These are phyloP conservation scores for Geosmithia putterillii DNA, from an alignment of 2,329 filamentous ascomycete species.

Conservation along the genomic window DNA sequence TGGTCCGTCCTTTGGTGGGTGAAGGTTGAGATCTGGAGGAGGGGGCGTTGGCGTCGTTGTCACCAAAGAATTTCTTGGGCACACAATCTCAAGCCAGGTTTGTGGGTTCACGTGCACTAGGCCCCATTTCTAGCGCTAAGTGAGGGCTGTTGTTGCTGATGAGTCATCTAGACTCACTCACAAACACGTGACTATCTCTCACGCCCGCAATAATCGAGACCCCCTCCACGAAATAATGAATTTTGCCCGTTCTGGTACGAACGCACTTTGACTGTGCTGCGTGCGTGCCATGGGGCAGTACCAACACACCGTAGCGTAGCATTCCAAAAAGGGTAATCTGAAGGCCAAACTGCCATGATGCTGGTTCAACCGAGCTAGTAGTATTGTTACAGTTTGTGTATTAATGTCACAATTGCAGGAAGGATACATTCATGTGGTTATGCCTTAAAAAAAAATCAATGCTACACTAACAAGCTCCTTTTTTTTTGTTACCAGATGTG, in stretches of 20 bases:
- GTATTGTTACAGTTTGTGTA: not conserved
- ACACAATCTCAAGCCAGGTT: slow-evolving; percentile 21
- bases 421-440: not conserved
- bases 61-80: slow-evolving; percentile 24
- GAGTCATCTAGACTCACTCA: slow-evolving; percentile 1
- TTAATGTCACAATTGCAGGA: not conserved
- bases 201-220: not conserved
- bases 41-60: slow-evolving; percentile 19
- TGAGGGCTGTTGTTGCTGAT: slow-evolving; percentile 24
- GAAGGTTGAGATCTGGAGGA: slow-evolving; percentile 19
- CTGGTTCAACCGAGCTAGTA: not conserved
- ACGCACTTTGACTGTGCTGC: not conserved
- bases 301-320: not conserved
- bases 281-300: not conserved
- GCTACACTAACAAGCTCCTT: not conserved
- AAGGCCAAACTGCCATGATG: not conserved
- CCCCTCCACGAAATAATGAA: not conserved
- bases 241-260: too few relatives aligned
- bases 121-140: slow-evolving; percentile 19
- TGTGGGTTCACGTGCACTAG: slow-evolving; percentile 29
- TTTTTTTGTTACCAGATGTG: not conserved
- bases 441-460: not conserved
- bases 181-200: slow-evolving; percentile 8
- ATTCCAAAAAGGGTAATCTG: not conserved
- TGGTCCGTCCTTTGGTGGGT: slow-evolving; percentile 26